These are phyloP conservation scores for Ogataea angusta DNA, from an alignment of 805 yeast genomes.

Conservation along the genomic window DNA sequence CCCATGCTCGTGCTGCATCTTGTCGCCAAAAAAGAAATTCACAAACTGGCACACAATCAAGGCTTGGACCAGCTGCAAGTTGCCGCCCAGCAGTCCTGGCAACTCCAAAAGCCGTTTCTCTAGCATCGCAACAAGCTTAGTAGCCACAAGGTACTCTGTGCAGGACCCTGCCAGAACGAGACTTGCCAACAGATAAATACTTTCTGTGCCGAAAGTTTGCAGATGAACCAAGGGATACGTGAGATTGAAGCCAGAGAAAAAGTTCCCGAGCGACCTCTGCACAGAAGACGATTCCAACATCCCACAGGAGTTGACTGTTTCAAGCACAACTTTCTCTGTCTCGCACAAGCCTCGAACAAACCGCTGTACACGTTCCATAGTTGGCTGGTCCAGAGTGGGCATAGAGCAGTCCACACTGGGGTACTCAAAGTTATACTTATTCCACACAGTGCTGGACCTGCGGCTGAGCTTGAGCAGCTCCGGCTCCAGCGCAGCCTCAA, in stretches of 20 bases:
- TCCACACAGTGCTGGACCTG: neutral
- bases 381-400: neutral
- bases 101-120: conserved; percentile 7
- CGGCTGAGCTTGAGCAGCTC: conserved; percentile 1
- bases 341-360: neutral
- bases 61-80: conserved; percentile 13
- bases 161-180: conserved; percentile 13
- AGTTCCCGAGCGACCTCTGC: conserved; percentile 3
- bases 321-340: too few species aligned
- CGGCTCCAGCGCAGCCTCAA: conserved; percentile 4
- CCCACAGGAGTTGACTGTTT: too few species aligned
- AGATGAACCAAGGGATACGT: conserved; percentile 16
- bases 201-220: conserved; percentile 10
- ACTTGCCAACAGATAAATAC: conserved; percentile 5
- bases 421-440: conserved; percentile 1
- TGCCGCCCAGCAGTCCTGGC: conserved; percentile 2
- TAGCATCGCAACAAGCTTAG: neutral
- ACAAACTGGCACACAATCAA: conserved; percentile 15
- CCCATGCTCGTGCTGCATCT: conserved; percentile 11
- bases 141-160: neutral
- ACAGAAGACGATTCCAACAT: too few species aligned
- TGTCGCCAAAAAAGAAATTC: conserved; percentile 8
- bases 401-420: neutral
- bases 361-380: neutral
- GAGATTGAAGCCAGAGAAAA: conserved; percentile 12